Conservation (phyloP, 306 rosid genomes). For the Alnus glutinosa region DNA sequence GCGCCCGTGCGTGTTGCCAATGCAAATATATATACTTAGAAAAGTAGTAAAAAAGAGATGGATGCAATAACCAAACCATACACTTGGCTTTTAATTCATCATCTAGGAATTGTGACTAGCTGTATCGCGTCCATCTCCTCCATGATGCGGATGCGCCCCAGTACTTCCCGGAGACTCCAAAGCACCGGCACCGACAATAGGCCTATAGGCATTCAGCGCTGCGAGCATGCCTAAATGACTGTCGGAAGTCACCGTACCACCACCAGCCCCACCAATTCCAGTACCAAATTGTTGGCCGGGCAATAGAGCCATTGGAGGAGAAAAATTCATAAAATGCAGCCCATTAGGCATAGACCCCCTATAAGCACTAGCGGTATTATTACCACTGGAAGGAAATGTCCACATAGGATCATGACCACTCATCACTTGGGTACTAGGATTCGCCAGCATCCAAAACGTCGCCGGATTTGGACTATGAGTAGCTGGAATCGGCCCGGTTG, state of each 20-base stretch:
- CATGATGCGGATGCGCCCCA: slow-evolving; percentile 43
- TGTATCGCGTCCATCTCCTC: slow-evolving; percentile 53
- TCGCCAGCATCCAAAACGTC: slow-evolving; percentile 72
- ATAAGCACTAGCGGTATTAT: slow-evolving; percentile 24
- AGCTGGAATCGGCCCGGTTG: slow-evolving; percentile 64
- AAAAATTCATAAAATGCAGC: slow-evolving; percentile 84
- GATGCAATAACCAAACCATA: slow-evolving; percentile 42
- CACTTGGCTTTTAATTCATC: slow-evolving; percentile 34
- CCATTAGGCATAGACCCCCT: slow-evolving; percentile 55
- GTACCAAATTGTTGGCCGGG: slow-evolving; percentile 61
- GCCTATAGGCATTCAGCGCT: slow-evolving; percentile 65
- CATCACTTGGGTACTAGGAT: slow-evolving; percentile 42
- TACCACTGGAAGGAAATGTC: slow-evolving; percentile 42
- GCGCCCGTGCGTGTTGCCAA: slow-evolving; percentile 37
- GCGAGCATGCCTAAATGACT: slow-evolving; percentile 76
- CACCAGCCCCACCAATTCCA: slow-evolving; percentile 7
- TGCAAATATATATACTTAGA: slow-evolving; percentile 36
- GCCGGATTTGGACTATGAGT: slow-evolving; percentile 62
- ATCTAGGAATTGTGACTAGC: slow-evolving; percentile 49
- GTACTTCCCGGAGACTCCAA: slow-evolving; percentile 35
- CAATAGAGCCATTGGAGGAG: slow-evolving; percentile 69
- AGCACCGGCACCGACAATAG: slow-evolving; percentile 33
- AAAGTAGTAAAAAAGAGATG: slow-evolving; percentile 4
- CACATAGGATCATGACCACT: slow-evolving; percentile 44
- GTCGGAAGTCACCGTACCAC: slow-evolving; percentile 30